Base-by-base conservation (phyloP, 2,329 filamentous ascomycete genomes). In the Dactylellina cionopaga region DNA sequence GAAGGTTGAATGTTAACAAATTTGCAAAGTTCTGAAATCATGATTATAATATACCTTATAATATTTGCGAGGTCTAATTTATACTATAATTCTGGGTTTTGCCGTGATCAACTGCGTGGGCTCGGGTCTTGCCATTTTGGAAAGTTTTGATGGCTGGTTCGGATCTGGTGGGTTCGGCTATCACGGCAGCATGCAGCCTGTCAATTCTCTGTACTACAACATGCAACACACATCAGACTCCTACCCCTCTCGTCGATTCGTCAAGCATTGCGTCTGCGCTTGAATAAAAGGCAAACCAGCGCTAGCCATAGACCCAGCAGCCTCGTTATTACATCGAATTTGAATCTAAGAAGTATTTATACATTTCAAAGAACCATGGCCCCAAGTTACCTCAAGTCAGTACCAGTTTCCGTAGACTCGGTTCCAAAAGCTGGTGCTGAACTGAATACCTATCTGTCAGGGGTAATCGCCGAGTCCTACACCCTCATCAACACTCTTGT, bases 341-440 rank as follows among this genome's bases (percentile, higher is more conserved):
- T 13, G 51, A 41, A 10, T 27, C 29, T 24, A 15, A 29, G 27
- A 15, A 46, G 7, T 3, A 46, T 3, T 7, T 22, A 7, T n/a
- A n/a, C n/a, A n/a, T n/a, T n/a, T n/a, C n/a, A 47, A 3, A 39
- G 19, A 4, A 22, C 15, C 15, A 72, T 37, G 44, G 35, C 51
- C 11, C 54, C 56, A 5, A 43, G 11, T 11, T 46, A 59, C n/a
- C 44, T 72, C 35, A 72, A 52, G 22, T 58, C 52, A 15, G 31
- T 51, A 2, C 66, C 58, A 11, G 52, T 58, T 11, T 15, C 35
- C 4, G 25, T 65, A 27, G 59, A 59, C 15, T 46, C 27, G 17
- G 49, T 65, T 10, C 59, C 68, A n/a, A 72, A 51, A 17, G 33
- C 68, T 25, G 59, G 68, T 2, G 19, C 22, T 1, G 59, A 47